A percentile compares a stretch with the other conserved stretches of the same genome.
Evolutionary conservation across 1,139 yeast genomes (phyloP).

Genomic region (Ashbya aceris): DNA sequence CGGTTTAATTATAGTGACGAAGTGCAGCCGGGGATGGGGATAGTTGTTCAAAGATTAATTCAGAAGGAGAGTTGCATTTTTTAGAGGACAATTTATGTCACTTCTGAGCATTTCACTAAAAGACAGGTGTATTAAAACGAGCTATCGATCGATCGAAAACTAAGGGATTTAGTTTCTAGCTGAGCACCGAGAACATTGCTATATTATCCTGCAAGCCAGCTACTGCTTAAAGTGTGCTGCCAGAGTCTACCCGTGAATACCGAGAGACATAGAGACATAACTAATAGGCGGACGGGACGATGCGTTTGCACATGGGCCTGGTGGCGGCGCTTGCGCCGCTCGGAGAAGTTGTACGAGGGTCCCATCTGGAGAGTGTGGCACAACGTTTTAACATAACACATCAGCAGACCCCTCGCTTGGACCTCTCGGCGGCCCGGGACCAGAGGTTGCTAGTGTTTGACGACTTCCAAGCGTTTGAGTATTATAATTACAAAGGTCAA

Average conservation of each 20-base stretch:
- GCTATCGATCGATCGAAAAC: background rate
- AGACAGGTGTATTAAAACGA: background rate
- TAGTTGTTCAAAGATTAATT: background rate
- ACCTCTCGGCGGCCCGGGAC: constrained; percentile 27
- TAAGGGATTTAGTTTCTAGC: background rate
- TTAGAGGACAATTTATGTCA: no score
- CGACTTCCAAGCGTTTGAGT: constrained; percentile 50
- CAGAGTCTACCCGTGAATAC: no score
- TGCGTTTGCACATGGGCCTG: background rate
- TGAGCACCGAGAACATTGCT: background rate
- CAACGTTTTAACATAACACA: constrained; percentile 9
- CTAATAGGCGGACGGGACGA: background rate
- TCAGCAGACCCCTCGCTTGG: constrained; percentile 11
- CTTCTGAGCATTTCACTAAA: background rate
- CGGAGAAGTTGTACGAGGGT: constrained; percentile 3
- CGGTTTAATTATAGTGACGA: no score
- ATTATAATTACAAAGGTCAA: constrained; percentile 48
- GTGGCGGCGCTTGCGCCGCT: background rate
- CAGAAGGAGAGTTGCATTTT: no score
- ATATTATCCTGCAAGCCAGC: background rate
- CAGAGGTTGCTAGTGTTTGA: constrained; percentile 51
- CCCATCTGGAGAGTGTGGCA: constrained; percentile 14
- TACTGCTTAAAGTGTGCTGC: no score
- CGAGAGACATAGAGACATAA: no score
- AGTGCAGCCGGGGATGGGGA: no score